Evolutionary conservation across 1,284 basidiomycete species (phyloP), one percentile per base, ranked within the genome.

Genomic region (Ganoderma sinense): DNA sequence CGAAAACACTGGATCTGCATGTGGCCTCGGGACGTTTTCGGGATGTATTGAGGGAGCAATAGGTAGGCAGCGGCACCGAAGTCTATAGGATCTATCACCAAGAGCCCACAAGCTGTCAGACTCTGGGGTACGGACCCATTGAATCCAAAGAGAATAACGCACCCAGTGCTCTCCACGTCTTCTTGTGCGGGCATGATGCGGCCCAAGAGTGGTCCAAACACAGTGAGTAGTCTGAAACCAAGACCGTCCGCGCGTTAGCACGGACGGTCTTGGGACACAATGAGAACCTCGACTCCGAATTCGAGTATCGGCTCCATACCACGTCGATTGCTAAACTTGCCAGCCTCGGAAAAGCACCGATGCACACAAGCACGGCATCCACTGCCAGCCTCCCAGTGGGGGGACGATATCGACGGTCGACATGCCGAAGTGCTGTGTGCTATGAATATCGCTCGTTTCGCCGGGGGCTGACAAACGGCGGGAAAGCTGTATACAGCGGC

Each of bases 371-470:
- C 10, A 36, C 36, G 36, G 36, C 36, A 36, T 36, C n/a, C n/a
- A n/a, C n/a, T n/a, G n/a, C n/a, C n/a, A n/a, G n/a, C n/a, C n/a
- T n/a, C n/a, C n/a, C n/a, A n/a, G n/a, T n/a, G n/a, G n/a, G n/a
- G n/a, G n/a, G n/a, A n/a, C n/a, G n/a, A n/a, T n/a, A n/a, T n/a
- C 29, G 29, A 16, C 53, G 26, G 29, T 29, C 16, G 18, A 45
- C 55, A 58, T 59, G 56, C 56, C 56, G 40, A 40, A 36, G 6
- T 36, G 7, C 36, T 36, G 10, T 36, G 14, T 61, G 36, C 36
- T 61, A 61, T 40, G 59, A 61, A 61, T 41, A 61, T 18, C 59
- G 14, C 36, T 26, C 39, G n/a, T 61, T 41, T 61, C 23, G 39
- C 59, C 59, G 39, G 56, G 16, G 23, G 59, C 39, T 61, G 39